Conservation (phyloP, 805 yeast species). For the Wickerhamiella sergipiensis region DNA sequence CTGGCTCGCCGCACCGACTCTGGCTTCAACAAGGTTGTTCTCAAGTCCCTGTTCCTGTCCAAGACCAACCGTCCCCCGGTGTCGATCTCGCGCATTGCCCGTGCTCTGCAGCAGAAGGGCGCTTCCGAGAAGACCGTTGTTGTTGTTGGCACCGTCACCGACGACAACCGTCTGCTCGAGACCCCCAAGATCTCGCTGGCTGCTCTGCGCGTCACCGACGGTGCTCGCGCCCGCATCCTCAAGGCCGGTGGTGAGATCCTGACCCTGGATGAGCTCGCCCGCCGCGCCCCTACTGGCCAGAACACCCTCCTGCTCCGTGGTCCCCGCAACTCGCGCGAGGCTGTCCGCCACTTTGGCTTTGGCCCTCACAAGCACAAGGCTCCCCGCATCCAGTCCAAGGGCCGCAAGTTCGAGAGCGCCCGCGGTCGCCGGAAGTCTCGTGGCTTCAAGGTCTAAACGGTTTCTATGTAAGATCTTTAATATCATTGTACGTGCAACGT, state of each 20-base stretch:
- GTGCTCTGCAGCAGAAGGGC: slow-evolving; percentile 71
- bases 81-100: slow-evolving; percentile 80
- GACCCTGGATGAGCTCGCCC: slow-evolving; percentile 98
- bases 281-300: slow-evolving; percentile 98
- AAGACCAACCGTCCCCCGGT: slow-evolving; percentile 99
- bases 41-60: slow-evolving; percentile 88
- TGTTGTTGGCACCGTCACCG: slow-evolving; percentile 98
- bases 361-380: slow-evolving; percentile 99
- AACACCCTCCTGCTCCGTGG: slow-evolving; percentile 98
- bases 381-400: slow-evolving; percentile 93
- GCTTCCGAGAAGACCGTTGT: slow-evolving; percentile 86
- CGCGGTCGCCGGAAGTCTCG: slow-evolving; percentile 99
- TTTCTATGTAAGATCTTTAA: slow-evolving; percentile 1
- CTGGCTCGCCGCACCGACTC: slow-evolving; percentile 98
- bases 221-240: slow-evolving; percentile 93
- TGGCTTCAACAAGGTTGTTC: slow-evolving; percentile 96
- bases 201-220: slow-evolving; percentile 98
- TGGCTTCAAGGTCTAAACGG: slow-evolving; percentile 97
- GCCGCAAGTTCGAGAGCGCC: slow-evolving; percentile 99
- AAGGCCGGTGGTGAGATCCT: slow-evolving; percentile 99
- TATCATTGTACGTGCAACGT: neutral
- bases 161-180: slow-evolving; percentile 84
- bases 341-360: slow-evolving; percentile 98
- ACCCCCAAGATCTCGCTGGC: slow-evolving; percentile 97
- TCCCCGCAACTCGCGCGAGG: slow-evolving; percentile 98